Evolutionary conservation across 2,329 filamentous ascomycete species (phyloP), one percentile per base, ranked within the genome.

Genomic region (Pseudovirgaria hyperparasitica): DNA sequence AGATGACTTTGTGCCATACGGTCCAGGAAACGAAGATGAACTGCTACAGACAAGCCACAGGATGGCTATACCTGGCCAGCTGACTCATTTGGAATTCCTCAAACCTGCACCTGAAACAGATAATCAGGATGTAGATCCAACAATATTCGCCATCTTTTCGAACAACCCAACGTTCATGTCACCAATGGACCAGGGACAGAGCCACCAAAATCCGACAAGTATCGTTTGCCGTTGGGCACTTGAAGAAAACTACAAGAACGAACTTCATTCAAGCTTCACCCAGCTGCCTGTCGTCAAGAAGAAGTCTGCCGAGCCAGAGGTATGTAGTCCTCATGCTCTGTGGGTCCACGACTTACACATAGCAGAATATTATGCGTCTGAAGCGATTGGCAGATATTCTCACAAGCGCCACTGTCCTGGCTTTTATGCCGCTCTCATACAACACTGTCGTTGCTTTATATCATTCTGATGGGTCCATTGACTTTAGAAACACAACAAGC

Each of bases 181-280:
- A 10, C 18, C 34, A 7, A 37, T 46, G 10, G 56, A 55, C 27
- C 56, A 56, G 28, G 64, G 65, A 16, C 64, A 75, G 16, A 74
- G 69, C 28, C 65, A 67, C 22, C 72, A 76, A 37, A 71, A 75
- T 17, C 60, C 71, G 0, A 72, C 79, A 39, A 92, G 76, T 39
- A 69, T 86, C 21, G 64, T 96, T 35, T 76, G 84, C 36, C 70
- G 79, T 35, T 96, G 87, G 87, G 77, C 90, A 39, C 50, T 87
- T 7, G 64, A 68, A 17, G 72, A 80, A 17, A 65, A 71, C 25
- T 56, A 67, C n/a, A 72, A 77, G 36, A 63, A 43, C 16, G 41
- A 58, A 7, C 57, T 92, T 6, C 80, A 90, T 45, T 58, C 76
- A 2, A 78, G 77, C 9, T 87, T 92, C 47, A 78, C 84, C 38